Evolutionary conservation across 441 rosid genomes (phyloP).

Genomic region (Omphalea diandra): DNA sequence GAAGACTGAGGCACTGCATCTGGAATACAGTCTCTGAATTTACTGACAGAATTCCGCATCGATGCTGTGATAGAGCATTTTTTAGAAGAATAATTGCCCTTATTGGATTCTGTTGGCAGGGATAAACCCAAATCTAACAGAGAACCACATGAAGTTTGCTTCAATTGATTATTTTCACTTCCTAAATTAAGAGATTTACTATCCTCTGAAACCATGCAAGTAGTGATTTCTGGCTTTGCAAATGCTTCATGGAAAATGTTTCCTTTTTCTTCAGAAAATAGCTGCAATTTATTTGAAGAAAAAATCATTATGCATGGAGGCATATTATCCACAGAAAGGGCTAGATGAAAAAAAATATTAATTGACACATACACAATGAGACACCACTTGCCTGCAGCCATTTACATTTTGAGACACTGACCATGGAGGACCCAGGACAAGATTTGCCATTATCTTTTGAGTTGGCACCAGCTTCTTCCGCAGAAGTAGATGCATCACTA

Average conservation of each 20-base stretch:
- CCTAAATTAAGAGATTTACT: slow-evolving; percentile 23
- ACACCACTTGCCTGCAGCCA: slow-evolving; percentile 39
- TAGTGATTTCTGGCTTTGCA: slow-evolving; percentile 21
- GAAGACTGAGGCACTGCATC: slow-evolving; percentile 27
- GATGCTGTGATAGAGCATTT: slow-evolving; percentile 19
- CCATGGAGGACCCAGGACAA: slow-evolving; percentile 13
- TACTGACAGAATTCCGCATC: slow-evolving; percentile 17
- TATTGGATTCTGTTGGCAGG: slow-evolving; percentile 26
- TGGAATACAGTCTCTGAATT: slow-evolving; percentile 25
- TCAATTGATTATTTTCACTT: slow-evolving; percentile 18
- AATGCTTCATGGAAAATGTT: slow-evolving; percentile 9
- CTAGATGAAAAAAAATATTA: not conserved
- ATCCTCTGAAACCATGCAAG: slow-evolving; percentile 22
- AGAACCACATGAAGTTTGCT: slow-evolving; percentile 27
- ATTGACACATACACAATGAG: not conserved
- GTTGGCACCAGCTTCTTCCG: slow-evolving; percentile 18
- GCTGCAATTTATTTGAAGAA: slow-evolving; percentile 29
- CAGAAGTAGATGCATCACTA: slow-evolving; percentile 18
- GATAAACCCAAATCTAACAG: slow-evolving; percentile 32
- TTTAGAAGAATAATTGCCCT: slow-evolving; percentile 17
- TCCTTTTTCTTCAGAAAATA: slow-evolving; percentile 36
- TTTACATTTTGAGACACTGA: slow-evolving; percentile 24
- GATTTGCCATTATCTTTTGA: slow-evolving; percentile 11
- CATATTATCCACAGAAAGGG: not conserved
- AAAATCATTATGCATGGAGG: not conserved